Percentiles rank a stretch among this genome's conserved stretches.
phyloP scores from a whole-genome alignment of 1,284 basidiomycete genomes.

The Earliella scabrosa region DNA sequence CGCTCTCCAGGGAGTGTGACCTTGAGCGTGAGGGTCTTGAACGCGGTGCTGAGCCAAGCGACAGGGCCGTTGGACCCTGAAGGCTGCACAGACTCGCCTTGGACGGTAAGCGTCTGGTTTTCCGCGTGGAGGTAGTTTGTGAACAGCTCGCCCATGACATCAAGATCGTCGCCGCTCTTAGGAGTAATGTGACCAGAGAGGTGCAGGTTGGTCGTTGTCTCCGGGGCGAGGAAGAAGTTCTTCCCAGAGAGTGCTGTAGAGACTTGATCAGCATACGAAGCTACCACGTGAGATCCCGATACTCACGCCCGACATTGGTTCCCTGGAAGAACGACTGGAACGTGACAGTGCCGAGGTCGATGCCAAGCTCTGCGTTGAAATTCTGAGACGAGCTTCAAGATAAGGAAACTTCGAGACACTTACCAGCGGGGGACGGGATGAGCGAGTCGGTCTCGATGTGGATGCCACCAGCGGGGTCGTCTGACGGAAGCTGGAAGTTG shows the following conservation, averaged over 20 bases:
- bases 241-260: conserved; percentile 51
- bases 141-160: conserved; percentile 67
- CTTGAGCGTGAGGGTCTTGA: conserved; percentile 66
- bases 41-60: conserved; percentile 72
- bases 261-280: not conserved
- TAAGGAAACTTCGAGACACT: conserved; percentile 31
- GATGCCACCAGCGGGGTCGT: conserved; percentile 72
- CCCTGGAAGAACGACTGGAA: conserved; percentile 68
- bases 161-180: conserved; percentile 57
- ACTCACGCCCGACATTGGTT: conserved; percentile 57
- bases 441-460: conserved; percentile 68
- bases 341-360: conserved; percentile 71
- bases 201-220: conserved; percentile 52
- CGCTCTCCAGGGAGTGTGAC: conserved; percentile 70
- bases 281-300: not conserved
- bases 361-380: conserved; percentile 59
- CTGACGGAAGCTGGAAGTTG: conserved; percentile 70
- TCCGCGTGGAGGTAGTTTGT: conserved; percentile 70
- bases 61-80: conserved; percentile 50
- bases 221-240: conserved; percentile 57
- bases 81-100: conserved; percentile 69
- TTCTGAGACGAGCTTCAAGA: not conserved
- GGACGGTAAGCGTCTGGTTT: conserved; percentile 64
- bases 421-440: conserved; percentile 72
- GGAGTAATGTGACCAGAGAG: conserved; percentile 69